Percentiles rank a stretch among this genome's conserved stretches.
These are phyloP conservation scores for Globisporangium echinulatum DNA, from an alignment of 352 stramenopile species.

Conservation along the genomic window DNA sequence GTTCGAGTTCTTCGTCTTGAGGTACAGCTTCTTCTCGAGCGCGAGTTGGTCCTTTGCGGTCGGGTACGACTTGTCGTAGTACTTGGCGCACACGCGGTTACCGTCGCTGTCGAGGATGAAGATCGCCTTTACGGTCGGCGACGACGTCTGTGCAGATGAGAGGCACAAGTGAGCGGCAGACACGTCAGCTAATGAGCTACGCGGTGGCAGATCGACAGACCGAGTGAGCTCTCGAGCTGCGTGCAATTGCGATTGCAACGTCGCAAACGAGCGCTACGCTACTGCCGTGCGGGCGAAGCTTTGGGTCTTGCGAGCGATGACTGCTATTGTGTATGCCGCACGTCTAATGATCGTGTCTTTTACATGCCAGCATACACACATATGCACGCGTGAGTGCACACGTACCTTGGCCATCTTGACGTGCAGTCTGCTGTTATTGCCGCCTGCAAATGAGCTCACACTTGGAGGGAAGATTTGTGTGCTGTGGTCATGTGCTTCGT, in stretches of 20 bases:
- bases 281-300: no score
- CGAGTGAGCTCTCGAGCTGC: no score
- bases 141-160: slow-evolving; percentile 28
- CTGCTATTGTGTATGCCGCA: no score
- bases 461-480: slow-evolving; percentile 6
- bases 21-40: slow-evolving; percentile 87
- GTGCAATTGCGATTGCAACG: no score
- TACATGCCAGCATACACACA: slow-evolving; percentile 2
- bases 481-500: no score
- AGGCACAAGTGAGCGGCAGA: not conserved
- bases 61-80: slow-evolving; percentile 88
- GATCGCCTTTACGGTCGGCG: slow-evolving; percentile 83
- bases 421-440: slow-evolving; percentile 1
- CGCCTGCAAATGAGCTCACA: slow-evolving; percentile 2
- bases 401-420: slow-evolving; percentile 59
- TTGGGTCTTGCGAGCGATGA: no score
- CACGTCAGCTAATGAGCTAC: not conserved
- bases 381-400: slow-evolving; percentile 1
- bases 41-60: slow-evolving; percentile 80
- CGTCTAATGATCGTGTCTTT: not conserved
- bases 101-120: slow-evolving; percentile 86
- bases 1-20: slow-evolving; percentile 88
- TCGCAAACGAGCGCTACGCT: no score
- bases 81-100: slow-evolving; percentile 88
- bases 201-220: not conserved